Base-by-base conservation (phyloP, 2,329 filamentous ascomycete species). In the Aspergillus unguis region DNA sequence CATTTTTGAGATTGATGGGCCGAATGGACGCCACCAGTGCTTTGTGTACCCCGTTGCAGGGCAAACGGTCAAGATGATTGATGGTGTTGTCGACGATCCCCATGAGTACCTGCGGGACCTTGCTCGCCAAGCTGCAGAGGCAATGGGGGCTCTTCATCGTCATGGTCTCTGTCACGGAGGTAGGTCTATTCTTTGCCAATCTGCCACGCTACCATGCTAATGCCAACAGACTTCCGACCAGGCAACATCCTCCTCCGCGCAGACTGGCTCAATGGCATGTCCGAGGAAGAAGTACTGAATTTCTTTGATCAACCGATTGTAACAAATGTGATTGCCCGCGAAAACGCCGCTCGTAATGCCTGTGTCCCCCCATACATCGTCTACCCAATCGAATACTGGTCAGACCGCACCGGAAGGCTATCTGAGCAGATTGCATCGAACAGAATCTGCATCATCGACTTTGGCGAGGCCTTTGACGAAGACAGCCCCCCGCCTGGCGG, bases 81-180 rank as follows among this genome's bases (percentile, higher is more conserved):
- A 4, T 3, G 17, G 23, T 6, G 26, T 5, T 10, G 35, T 32
- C 4, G 36, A 32, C 10, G 36, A 48, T 28, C 11, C n/a, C 10
- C n/a, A 32, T 11, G 26, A 26, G 28, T 40, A 27, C 17, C 6
- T 41, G 5, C 36, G 28, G 4, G 33, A 17, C 6, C 45, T 48
- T 2, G n/a, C 36, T 2, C 8, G 17, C 8, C 36, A 48, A 6
- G 11, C 36, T 10, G 45, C 36, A 3, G 28, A 41, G 36, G 45
- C 45, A 10, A 48, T 48, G 45, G 36, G 27, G 17, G 36, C 27
- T 6, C 45, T 48, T 11, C 45, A 48, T 36, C 38, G 47, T 6
- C 31, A 44, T 37, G 40, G 32, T 5, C 31, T 49, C 4, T 42
- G 37, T 11, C 47, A 49, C 37, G 40, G 40, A 29, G 47, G 40